Base-by-base conservation (phyloP, 192 early-diverging fungal species). In the Endogone sp. region DNA sequence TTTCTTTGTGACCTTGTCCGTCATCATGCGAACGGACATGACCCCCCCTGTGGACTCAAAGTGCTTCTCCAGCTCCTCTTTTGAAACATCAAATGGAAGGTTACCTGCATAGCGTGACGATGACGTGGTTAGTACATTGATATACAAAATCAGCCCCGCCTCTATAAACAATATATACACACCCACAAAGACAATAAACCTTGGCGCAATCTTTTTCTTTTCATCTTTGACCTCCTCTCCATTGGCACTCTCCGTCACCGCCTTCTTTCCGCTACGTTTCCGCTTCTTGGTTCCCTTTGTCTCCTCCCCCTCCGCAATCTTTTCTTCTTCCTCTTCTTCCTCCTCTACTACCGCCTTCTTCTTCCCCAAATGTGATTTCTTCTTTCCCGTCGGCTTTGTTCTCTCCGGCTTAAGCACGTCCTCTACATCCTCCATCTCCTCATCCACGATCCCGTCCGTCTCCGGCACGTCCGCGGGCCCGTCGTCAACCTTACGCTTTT, bases 1-100 rank as follows among this genome's bases (percentile, higher is more conserved):
- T 73, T 89, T 89, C 59, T 85, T 85, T 1, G 90, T 90, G 2
- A 76, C 72, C 69, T 89, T 91, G 68, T 91, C 83, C 24, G 88
- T 89, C 72, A 88, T 83, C 24, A 91, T 67, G 28, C 90, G 88
- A 4, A 86, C 80, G 0, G 88, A 87, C 16, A 75, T 68, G n/a
- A 86, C 82, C 25, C 69, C 76, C 66, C 75, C 85, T 67, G 82
- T 87, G 24, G 72, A 71, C 67, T 86, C 81, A 62, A 91, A 81
- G 65, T 88, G 85, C 67, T 81, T 76, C 54, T 80, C 74, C 30
- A 91, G 70, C 55, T 86, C 85, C 58, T 89, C 86, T 16, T 79
- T 81, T 16, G 88, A 89, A 25, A 88, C 80, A 44, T 82, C 83
- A 68, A 80, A 90, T 22, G 88, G 86, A 25, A 91, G 76, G 61